phyloP scores from a whole-genome alignment of 2,329 filamentous ascomycete species.

The Cladosporium sp. region DNA sequence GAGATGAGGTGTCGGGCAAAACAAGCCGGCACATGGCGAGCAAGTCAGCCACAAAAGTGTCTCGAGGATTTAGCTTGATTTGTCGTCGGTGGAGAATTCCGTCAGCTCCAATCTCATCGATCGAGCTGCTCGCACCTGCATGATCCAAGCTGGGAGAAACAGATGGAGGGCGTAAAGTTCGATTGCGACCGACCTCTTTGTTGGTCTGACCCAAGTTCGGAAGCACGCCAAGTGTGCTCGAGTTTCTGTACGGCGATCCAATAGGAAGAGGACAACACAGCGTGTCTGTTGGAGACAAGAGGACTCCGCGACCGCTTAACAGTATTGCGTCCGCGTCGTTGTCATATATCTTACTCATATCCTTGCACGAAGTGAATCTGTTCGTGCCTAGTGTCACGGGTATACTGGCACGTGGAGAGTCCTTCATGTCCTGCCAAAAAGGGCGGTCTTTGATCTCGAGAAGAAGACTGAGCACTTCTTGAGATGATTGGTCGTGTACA shows the following conservation, averaged over 20 bases:
- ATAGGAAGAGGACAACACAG: slow-evolving; percentile 20
- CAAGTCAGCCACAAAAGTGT: slow-evolving; percentile 20
- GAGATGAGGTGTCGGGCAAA: slow-evolving; percentile 23
- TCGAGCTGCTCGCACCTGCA: slow-evolving; percentile 18
- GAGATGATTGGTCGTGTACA: slow-evolving; percentile 22
- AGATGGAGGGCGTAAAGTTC: slow-evolving; percentile 19
- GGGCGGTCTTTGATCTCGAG: slow-evolving; percentile 25
- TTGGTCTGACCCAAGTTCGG: neutral
- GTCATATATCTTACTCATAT: slow-evolving; percentile 23
- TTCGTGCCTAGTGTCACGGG: slow-evolving; percentile 21
- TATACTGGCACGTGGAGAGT: slow-evolving; percentile 18
- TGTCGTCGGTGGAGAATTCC: slow-evolving; percentile 26
- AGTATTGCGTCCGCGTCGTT: slow-evolving; percentile 18
- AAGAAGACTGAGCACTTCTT: slow-evolving; percentile 21
- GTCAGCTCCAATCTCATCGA: slow-evolving; percentile 25
- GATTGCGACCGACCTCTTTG: slow-evolving; percentile 27
- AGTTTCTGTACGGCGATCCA: slow-evolving; percentile 21
- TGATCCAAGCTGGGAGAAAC: slow-evolving; percentile 15
- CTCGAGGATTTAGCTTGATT: slow-evolving; percentile 24
- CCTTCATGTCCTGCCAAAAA: slow-evolving; percentile 22
- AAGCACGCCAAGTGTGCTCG: slow-evolving; percentile 17
- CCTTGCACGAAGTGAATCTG: slow-evolving; percentile 17
- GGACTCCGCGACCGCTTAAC: slow-evolving; percentile 20
- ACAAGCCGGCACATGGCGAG: slow-evolving; percentile 27
- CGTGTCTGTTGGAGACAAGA: slow-evolving; percentile 22